Conservation (phyloP, 1,284 basidiomycete genomes). For the Coniferiporia weirii region DNA sequence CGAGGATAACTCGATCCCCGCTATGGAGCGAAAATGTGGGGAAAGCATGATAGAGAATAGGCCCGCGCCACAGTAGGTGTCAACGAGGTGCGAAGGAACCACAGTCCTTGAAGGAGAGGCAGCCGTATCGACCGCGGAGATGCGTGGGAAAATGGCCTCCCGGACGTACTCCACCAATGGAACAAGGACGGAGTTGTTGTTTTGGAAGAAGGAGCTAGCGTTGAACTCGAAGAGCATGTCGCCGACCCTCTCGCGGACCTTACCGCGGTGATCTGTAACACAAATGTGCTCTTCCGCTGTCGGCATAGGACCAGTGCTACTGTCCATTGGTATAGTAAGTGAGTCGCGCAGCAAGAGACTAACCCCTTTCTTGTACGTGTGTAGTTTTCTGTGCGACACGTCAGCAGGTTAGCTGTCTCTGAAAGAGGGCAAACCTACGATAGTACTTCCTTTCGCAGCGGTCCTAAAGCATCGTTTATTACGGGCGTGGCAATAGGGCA, state of each 20-base stretch:
- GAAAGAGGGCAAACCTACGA: slow-evolving; percentile 42
- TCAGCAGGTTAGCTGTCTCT: slow-evolving; percentile 4
- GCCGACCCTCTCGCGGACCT: slow-evolving; percentile 83
- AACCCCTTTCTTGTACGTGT: slow-evolving; percentile 83
- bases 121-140: slow-evolving; percentile 6
- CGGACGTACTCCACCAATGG: slow-evolving; percentile 81
- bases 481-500: slow-evolving; percentile 88
- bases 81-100: slow-evolving; percentile 77
- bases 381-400: slow-evolving; percentile 57
- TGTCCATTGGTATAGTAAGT: slow-evolving; percentile 35
- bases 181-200: slow-evolving; percentile 91
- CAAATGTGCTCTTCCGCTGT: slow-evolving; percentile 61
- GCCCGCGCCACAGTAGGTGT: slow-evolving; percentile 89
- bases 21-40: slow-evolving; percentile 70
- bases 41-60: slow-evolving; percentile 90
- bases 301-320: slow-evolving; percentile 26
- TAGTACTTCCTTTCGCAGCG: slow-evolving; percentile 63
- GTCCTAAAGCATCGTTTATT: slow-evolving; percentile 67
- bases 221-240: slow-evolving; percentile 82
- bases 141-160: slow-evolving; percentile 57
- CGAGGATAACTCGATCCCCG: slow-evolving; percentile 83
- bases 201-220: slow-evolving; percentile 94
- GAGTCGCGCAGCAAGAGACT: slow-evolving; percentile 92
- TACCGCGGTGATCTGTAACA: slow-evolving; percentile 78
- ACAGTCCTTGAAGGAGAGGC: neutral